Evolutionary conservation across 768 basidiomycete genomes (phyloP), one percentile per base, ranked within the genome.

Genomic region (Boletus eberwhitei): DNA sequence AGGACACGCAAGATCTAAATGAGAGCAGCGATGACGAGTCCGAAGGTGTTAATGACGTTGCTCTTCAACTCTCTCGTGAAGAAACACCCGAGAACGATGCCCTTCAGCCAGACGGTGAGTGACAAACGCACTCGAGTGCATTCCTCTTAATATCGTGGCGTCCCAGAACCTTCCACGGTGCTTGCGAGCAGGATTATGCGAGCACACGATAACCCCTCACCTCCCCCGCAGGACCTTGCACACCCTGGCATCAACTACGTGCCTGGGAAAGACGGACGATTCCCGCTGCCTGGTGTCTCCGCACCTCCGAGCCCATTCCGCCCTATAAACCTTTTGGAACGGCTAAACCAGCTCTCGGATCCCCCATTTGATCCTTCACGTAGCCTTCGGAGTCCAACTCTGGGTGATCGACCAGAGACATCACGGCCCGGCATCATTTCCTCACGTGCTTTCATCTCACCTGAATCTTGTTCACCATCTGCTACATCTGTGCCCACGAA

Each of bases 151-250:
- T 22, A 57, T 59, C 47, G 12, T 39, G 36, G 40, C n/a, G 22
- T 17, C 37, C 26, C 58, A 82, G 88, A 90, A 64, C 87, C 87
- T 9, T 80, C 87, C 2, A 85, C 86, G 52, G 76, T 77, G 5
- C 73, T 91, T 46, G 89, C 85, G 32, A 80, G 74, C 57, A 83
- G 72, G 69, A 81, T 91, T 43, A 77, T 86, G 42, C 78, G 82
- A 47, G 88, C 89, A 48, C 80, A 82, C 53, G 84, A 83, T 61
- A 91, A 91, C 62, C 89, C 89, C 17, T 90, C 88, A 17, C 88
- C 88, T 17, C 82, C 82, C 5, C 82, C 82, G 29, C 62, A 49
- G 39, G 60, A 60, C 43, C 59, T 47, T 41, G 59, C 59, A 19
- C 53, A 60, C 35, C 49, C 62, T 39, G 54, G 60, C 17, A 31